Percentiles rank a stretch among this genome's conserved stretches.
phyloP scores from a whole-genome alignment of 768 basidiomycete species.

The Fibroporia radiculosa region DNA sequence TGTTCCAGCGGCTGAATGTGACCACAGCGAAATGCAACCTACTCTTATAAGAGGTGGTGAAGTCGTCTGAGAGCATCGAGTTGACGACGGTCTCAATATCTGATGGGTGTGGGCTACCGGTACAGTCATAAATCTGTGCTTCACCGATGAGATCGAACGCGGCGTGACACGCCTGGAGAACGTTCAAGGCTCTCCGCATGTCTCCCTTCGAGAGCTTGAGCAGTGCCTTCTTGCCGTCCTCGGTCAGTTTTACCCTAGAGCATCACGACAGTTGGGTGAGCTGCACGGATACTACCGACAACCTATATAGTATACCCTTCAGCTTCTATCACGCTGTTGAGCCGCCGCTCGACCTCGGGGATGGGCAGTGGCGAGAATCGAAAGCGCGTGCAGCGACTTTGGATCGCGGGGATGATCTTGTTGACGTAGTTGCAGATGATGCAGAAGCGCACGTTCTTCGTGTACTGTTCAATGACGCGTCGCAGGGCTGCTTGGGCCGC shows the following conservation, averaged over 20 bases:
- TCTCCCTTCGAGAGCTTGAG: slow-evolving; percentile 95
- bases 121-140: slow-evolving; percentile 92
- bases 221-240: slow-evolving; percentile 82
- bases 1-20: not conserved
- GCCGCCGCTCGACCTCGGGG: slow-evolving; percentile 74
- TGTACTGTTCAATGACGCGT: slow-evolving; percentile 97
- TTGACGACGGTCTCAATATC: slow-evolving; percentile 93
- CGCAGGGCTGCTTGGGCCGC: slow-evolving; percentile 95
- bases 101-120: slow-evolving; percentile 90
- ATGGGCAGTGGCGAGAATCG: slow-evolving; percentile 91
- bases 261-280: slow-evolving; percentile 4
- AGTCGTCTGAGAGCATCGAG: slow-evolving; percentile 94
- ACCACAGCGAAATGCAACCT: slow-evolving; percentile 12
- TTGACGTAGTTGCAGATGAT: slow-evolving; percentile 99
- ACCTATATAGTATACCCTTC: slow-evolving; percentile 81
- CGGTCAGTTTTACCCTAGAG: slow-evolving; percentile 73
- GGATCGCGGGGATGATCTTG: slow-evolving; percentile 97
- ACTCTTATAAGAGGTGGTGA: slow-evolving; percentile 86
- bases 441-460: slow-evolving; percentile 97
- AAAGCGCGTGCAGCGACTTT: slow-evolving; percentile 97
- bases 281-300: not conserved
- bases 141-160: slow-evolving; percentile 88
- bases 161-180: slow-evolving; percentile 96
- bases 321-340: slow-evolving; percentile 69
- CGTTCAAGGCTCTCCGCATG: slow-evolving; percentile 94